A percentile compares a stretch with the other conserved stretches of the same genome.
Conservation (phyloP, 2,329 filamentous ascomycete species). For the Laburnicola sp. region DNA sequence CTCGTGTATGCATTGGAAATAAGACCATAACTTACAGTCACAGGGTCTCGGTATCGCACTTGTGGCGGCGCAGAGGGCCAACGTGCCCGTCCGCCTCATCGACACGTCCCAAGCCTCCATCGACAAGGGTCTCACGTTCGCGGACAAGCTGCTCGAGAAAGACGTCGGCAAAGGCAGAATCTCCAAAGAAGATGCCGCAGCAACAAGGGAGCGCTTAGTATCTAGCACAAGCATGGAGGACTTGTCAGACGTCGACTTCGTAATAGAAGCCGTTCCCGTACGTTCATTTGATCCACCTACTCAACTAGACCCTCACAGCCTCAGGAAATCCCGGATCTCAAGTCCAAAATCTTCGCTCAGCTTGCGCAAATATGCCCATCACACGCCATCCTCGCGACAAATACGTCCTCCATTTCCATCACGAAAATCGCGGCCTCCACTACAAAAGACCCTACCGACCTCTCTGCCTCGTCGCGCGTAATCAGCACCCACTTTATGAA, state of each 20-base stretch:
- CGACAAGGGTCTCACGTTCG: conserved; percentile 87
- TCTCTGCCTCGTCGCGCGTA: conserved; percentile 80
- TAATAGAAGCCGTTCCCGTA: conserved; percentile 90
- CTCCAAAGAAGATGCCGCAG: conserved; percentile 77
- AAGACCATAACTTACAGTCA: conserved; percentile 22
- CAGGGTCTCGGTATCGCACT: conserved; percentile 95
- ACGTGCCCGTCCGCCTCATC: conserved; percentile 81
- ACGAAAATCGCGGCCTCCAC: conserved; percentile 92
- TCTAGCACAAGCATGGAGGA: conserved; percentile 74
- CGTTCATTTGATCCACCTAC: not conserved
- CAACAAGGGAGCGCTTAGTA: conserved; percentile 69
- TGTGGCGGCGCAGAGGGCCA: conserved; percentile 82
- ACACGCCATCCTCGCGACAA: conserved; percentile 91
- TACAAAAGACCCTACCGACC: conserved; percentile 74
- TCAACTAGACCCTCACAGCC: conserved; percentile 4
- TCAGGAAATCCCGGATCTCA: conserved; percentile 78
- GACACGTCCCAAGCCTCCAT: conserved; percentile 83
- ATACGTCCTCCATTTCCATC: conserved; percentile 98
- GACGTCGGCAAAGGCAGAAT: conserved; percentile 87
- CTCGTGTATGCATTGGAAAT: conserved; percentile 27
- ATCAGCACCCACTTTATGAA: conserved; percentile 99
- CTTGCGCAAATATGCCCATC: conserved; percentile 79
- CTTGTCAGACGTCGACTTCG: conserved; percentile 85
- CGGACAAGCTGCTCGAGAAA: conserved; percentile 91
- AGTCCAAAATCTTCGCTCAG: conserved; percentile 81